phyloP scores from a whole-genome alignment of 768 basidiomycete species.

The Lentinula sp. region DNA sequence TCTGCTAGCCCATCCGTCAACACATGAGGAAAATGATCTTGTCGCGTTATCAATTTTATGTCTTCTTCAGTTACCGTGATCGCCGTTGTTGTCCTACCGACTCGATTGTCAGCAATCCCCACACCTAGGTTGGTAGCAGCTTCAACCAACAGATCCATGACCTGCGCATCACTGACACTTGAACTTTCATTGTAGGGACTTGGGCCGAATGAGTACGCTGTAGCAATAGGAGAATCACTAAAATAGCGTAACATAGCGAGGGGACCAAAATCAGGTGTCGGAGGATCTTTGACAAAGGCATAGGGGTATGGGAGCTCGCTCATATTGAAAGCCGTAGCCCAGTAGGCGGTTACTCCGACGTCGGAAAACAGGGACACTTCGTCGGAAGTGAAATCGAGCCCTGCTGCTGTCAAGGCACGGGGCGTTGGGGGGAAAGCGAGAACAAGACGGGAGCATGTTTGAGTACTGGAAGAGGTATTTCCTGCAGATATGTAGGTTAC shows the following conservation, averaged over 20 bases:
- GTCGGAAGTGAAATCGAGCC: neutral
- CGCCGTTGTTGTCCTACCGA: neutral
- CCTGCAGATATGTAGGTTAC: neutral
- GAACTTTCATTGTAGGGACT: neutral
- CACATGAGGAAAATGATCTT: conserved; percentile 5
- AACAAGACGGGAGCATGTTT: conserved; percentile 3
- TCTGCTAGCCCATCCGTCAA: neutral
- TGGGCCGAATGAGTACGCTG: conserved; percentile 4
- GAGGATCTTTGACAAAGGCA: neutral
- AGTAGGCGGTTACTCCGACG: conserved; percentile 4
- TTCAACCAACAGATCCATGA: neutral
- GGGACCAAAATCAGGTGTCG: neutral
- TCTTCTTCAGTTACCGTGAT: neutral
- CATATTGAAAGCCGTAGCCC: neutral
- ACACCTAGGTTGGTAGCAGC: neutral
- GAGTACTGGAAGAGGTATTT: neutral
- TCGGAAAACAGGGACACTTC: neutral
- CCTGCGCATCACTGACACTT: neutral
- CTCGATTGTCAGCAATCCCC: neutral
- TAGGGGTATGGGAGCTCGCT: neutral
- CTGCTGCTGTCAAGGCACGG: neutral
- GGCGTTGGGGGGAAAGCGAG: conserved; percentile 2
- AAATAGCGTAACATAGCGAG: conserved; percentile 1
- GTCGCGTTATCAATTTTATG: neutral
- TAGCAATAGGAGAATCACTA: neutral